Evolutionary conservation across 208 protist genomes (phyloP).

Genomic region (Kentomonas sorsogonicus): DNA sequence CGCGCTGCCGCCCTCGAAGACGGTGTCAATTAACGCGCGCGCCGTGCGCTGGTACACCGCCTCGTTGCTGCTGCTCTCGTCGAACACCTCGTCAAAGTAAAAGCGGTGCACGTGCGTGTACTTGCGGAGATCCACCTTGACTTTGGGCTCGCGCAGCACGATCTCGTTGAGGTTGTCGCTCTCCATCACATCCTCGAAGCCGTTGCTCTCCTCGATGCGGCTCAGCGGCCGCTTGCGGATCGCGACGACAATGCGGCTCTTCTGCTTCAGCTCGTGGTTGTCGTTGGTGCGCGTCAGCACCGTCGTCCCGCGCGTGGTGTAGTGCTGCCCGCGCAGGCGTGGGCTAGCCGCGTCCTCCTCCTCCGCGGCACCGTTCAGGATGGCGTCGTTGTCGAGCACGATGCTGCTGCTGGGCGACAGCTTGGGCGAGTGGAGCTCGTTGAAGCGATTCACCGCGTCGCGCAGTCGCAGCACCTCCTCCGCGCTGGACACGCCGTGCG

Average conservation of each 20-base stretch:
- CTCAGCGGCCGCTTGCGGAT: slow-evolving; percentile 90
- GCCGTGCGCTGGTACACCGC: slow-evolving; percentile 88
- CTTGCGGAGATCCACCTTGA: slow-evolving; percentile 93
- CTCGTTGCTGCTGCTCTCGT: slow-evolving; percentile 81
- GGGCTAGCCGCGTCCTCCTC: slow-evolving; percentile 15
- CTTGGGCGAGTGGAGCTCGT: not conserved
- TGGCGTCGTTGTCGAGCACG: slow-evolving; percentile 8
- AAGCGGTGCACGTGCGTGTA: slow-evolving; percentile 96
- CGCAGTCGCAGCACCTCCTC: slow-evolving; percentile 28
- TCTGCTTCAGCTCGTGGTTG: slow-evolving; percentile 29
- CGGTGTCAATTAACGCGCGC: slow-evolving; percentile 48
- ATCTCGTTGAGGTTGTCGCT: slow-evolving; percentile 60
- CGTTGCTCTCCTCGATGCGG: slow-evolving; percentile 39
- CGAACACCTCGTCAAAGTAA: slow-evolving; percentile 94
- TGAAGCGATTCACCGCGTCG: slow-evolving; percentile 13
- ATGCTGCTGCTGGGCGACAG: slow-evolving; percentile 1
- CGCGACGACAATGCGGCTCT: slow-evolving; percentile 82
- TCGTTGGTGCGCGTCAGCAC: slow-evolving; percentile 35
- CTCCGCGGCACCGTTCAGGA: slow-evolving; percentile 6
- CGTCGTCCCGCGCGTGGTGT: slow-evolving; percentile 54
- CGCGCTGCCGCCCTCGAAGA: slow-evolving; percentile 57
- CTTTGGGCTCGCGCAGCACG: slow-evolving; percentile 78
- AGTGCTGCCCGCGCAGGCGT: slow-evolving; percentile 23
- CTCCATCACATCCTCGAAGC: slow-evolving; percentile 77
- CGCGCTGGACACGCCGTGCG: slow-evolving; percentile 29